These are phyloP conservation scores for Aspergillus felis DNA, from an alignment of 2,329 filamentous ascomycete species.

Conservation along the genomic window DNA sequence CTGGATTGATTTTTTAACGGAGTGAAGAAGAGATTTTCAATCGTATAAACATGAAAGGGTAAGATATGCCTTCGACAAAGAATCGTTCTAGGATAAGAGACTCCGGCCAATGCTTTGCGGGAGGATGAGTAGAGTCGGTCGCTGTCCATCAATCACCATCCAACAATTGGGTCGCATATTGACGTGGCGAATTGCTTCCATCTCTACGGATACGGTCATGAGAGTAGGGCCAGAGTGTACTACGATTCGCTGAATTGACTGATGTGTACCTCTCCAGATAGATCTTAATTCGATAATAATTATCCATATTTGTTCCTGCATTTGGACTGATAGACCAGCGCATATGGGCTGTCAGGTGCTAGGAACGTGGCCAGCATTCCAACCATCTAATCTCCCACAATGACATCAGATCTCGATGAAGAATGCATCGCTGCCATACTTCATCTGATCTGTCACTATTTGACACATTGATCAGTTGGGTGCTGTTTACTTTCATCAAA, in stretches of 20 bases:
- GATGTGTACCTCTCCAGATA: too few relatives aligned
- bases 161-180: too few relatives aligned
- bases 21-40: neutral
- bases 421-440: neutral
- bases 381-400: conserved; percentile 4
- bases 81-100: neutral
- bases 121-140: neutral
- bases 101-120: neutral
- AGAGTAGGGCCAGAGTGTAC: neutral
- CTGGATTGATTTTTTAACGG: neutral
- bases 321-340: too few relatives aligned
- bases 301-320: neutral
- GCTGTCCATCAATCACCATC: too few relatives aligned
- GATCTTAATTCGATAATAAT: neutral
- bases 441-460: neutral
- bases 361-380: conserved; percentile 5
- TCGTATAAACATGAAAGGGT: too few relatives aligned
- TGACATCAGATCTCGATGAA: neutral
- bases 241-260: neutral
- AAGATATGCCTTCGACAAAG: too few relatives aligned
- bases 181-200: too few relatives aligned
- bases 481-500: neutral
- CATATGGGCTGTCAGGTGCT: neutral
- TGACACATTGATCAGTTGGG: neutral
- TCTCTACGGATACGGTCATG: too few relatives aligned